Evolutionary conservation across 192 early-diverging fungal species (phyloP).

Genomic region (Pecoramyces ruminantium): DNA sequence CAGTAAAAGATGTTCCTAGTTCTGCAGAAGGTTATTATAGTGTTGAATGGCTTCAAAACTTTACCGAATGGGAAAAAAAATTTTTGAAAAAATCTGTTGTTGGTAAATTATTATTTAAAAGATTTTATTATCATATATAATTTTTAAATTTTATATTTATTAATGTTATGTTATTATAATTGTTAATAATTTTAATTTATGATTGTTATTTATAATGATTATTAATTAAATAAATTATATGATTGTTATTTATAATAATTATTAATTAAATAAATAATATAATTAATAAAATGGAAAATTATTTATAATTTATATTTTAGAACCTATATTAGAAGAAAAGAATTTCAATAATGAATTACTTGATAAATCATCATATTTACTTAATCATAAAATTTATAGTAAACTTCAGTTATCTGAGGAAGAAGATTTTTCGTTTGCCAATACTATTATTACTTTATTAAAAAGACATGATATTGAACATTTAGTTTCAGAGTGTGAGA

Average conservation of each 20-base stretch:
- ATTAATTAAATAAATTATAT: too few species aligned
- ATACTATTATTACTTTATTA: constrained; percentile 22
- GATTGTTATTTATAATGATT: too few species aligned
- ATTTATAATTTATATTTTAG: constrained; percentile 9
- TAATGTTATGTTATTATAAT: too few species aligned
- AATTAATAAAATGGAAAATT: constrained; percentile 11
- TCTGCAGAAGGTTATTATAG: constrained; percentile 19
- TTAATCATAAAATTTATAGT: constrained; percentile 69
- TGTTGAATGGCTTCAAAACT: constrained; percentile 10
- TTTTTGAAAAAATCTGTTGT: not conserved
- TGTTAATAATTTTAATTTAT: too few species aligned
- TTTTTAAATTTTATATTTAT: too few species aligned
- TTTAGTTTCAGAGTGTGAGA: not conserved
- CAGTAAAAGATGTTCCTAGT: constrained; percentile 13
- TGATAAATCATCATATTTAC: constrained; percentile 50
- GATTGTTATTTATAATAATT: too few species aligned
- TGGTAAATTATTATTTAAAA: too few species aligned
- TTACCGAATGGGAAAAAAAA: constrained; percentile 6
- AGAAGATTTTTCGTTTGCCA: constrained; percentile 46
- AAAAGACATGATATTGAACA: constrained; percentile 4
- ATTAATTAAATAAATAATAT: constrained; percentile 1
- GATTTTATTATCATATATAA: too few species aligned
- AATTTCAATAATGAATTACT: not conserved
- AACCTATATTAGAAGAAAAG: constrained; percentile 5
- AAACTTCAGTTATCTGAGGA: constrained; percentile 46